phyloP scores from a whole-genome alignment of 768 basidiomycete species.

The Lyophyllum atratum region DNA sequence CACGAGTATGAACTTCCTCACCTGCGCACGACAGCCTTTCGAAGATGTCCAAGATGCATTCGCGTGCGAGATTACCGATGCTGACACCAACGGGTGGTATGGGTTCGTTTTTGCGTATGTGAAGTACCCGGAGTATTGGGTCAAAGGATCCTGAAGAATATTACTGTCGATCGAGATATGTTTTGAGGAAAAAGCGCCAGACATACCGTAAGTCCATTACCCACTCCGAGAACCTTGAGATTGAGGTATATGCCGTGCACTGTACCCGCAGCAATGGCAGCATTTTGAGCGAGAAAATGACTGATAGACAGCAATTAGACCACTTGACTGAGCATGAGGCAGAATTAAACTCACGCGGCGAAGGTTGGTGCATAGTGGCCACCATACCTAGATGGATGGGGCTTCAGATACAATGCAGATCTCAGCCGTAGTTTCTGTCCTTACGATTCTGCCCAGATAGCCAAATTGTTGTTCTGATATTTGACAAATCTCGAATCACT shows the following conservation, averaged over 20 bases:
- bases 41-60: constrained; percentile 43
- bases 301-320: constrained; percentile 21
- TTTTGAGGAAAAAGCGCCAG: not conserved
- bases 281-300: constrained; percentile 61
- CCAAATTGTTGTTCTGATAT: constrained; percentile 46
- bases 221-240: constrained; percentile 63
- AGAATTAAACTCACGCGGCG: constrained; percentile 40
- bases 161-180: not conserved
- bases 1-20: constrained; percentile 17
- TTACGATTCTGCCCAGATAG: constrained; percentile 66
- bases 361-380: constrained; percentile 74
- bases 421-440: constrained; percentile 8
- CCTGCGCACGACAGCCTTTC: constrained; percentile 53
- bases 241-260: constrained; percentile 51
- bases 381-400: constrained; percentile 48
- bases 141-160: constrained; percentile 37
- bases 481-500: constrained; percentile 53
- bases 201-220: constrained; percentile 60
- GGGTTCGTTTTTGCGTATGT: constrained; percentile 56
- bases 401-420: not conserved
- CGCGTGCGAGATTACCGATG: constrained; percentile 39
- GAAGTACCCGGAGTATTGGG: constrained; percentile 61
- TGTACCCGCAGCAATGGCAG: constrained; percentile 49
- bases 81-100: constrained; percentile 55
- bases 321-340: not conserved